Evolutionary conservation across 805 yeast genomes (phyloP), one percentile per base, ranked within the genome.

Genomic region (Cyberlindnera bimundalis): DNA sequence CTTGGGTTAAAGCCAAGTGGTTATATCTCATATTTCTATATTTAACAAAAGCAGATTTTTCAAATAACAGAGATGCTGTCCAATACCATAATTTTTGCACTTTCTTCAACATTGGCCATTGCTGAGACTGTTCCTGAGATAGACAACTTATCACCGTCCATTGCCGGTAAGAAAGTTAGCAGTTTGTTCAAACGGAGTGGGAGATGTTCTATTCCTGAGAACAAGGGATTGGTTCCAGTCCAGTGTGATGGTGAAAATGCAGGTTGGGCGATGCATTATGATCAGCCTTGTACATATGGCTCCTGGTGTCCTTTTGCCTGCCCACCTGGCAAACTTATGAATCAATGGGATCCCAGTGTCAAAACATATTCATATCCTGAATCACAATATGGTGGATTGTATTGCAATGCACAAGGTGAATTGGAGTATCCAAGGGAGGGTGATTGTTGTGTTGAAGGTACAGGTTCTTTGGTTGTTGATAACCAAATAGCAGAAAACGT

Each of bases 251-350:
- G 78, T 21, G 51, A 60, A 14, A 84, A 83, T 53, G 89, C 73
- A 36, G 96, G 96, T 18, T 89, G 96, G 96, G 96, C 96, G 36
- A 71, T 84, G 75, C 75, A 80, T 51, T 78, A 78, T 37, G 93
- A 84, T 61, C 83, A 80, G 54, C 54, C 69, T 27, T 88, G 96
- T 63, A 61, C 79, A 4, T 70, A 82, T 19, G 95, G 93, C n/a
- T 65, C 70, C 23, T 89, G 80, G 75, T 88, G 96, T 63, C 96
- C 95, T 23, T 89, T 83, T 61, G 96, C 96, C 14, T 88, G 96
- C 60, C 79, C 88, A 14, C 84, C 96, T 29, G 96, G 96, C 43
- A 77, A 84, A 61, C 62, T 88, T 40, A 81, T 83, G 82, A 85
- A 80, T 23, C 96, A 88, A 64, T 88, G 96, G 96, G 93, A 89